Conservation (phyloP, 257 asterid genomes). For the Rhazya stricta region DNA sequence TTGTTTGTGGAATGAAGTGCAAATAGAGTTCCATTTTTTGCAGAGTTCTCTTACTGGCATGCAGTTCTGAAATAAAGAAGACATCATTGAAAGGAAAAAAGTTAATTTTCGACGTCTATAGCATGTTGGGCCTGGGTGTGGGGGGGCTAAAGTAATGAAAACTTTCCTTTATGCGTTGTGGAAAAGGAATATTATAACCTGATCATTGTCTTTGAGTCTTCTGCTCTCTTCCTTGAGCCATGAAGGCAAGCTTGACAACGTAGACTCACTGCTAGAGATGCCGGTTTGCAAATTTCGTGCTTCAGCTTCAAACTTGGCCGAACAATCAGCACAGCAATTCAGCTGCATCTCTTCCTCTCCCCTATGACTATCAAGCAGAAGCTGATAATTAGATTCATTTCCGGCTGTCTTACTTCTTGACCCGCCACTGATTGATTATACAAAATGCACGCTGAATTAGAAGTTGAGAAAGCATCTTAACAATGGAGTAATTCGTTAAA, state of each 20-base stretch:
- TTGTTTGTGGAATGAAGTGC: conserved; percentile 47
- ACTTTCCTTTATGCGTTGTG: neutral
- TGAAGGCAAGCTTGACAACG: conserved; percentile 53
- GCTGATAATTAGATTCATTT: conserved; percentile 21
- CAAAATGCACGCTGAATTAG: neutral
- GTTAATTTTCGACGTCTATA: neutral
- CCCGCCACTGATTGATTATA: conserved; percentile 14
- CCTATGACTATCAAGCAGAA: conserved; percentile 15
- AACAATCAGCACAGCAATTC: conserved; percentile 46
- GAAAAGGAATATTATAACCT: conserved; percentile 34
- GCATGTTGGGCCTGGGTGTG: neutral
- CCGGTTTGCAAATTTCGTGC: conserved; percentile 23
- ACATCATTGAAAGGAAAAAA: conserved; percentile 15
- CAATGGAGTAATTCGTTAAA: neutral
- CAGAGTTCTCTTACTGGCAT: conserved; percentile 34
- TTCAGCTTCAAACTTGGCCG: conserved; percentile 39
- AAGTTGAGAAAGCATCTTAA: conserved; percentile 11
- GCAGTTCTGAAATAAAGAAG: conserved; percentile 32
- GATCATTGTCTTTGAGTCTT: conserved; percentile 37
- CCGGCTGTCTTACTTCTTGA: conserved; percentile 24
- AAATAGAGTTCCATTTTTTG: conserved; percentile 59
- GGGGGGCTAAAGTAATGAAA: neutral
- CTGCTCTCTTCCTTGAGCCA: conserved; percentile 68
- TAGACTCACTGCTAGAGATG: conserved; percentile 25
- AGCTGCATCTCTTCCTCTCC: conserved; percentile 21